These are phyloP conservation scores for Fomitiporia mediterranea DNA, from an alignment of 1,284 basidiomycete genomes.

Conservation along the genomic window DNA sequence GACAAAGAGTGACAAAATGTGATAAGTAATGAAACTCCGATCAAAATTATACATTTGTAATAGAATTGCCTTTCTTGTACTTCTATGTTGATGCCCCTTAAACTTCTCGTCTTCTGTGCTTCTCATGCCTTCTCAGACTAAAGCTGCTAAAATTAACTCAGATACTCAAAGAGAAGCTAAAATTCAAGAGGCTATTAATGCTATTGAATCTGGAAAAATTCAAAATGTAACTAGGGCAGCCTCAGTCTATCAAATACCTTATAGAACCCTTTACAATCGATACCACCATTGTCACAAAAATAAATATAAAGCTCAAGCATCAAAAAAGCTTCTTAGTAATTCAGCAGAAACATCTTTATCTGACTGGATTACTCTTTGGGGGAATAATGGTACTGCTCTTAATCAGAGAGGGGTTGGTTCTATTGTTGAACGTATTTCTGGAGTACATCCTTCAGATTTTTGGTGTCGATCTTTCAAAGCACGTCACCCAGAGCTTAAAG, in stretches of 20 bases:
- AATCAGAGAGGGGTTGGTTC: conserved; percentile 16
- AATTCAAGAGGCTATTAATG: not conserved
- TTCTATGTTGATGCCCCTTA: too few relatives aligned
- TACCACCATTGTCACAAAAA: not conserved
- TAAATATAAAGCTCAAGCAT: not conserved
- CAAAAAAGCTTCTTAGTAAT: not conserved
- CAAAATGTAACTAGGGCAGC: too few relatives aligned
- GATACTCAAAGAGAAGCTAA: not conserved
- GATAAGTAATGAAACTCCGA: too few relatives aligned
- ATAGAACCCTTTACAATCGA: not conserved
- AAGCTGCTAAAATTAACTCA: not conserved
- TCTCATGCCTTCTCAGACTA: not conserved
- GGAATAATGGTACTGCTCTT: conserved; percentile 1
- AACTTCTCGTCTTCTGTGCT: not conserved
- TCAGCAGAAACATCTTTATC: not conserved
- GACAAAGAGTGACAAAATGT: too few relatives aligned
- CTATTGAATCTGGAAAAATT: not conserved
- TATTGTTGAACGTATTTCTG: too few relatives aligned
- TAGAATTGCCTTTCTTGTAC: too few relatives aligned
- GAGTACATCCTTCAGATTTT: too few relatives aligned
- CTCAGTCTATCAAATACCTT: not conserved
- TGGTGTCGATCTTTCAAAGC: too few relatives aligned
- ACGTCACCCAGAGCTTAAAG: conserved; percentile 8
- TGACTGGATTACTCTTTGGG: not conserved
- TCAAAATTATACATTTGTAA: too few relatives aligned